Evolutionary conservation across 768 basidiomycete genomes (phyloP).

Genomic region (Kondoa subrosea): DNA sequence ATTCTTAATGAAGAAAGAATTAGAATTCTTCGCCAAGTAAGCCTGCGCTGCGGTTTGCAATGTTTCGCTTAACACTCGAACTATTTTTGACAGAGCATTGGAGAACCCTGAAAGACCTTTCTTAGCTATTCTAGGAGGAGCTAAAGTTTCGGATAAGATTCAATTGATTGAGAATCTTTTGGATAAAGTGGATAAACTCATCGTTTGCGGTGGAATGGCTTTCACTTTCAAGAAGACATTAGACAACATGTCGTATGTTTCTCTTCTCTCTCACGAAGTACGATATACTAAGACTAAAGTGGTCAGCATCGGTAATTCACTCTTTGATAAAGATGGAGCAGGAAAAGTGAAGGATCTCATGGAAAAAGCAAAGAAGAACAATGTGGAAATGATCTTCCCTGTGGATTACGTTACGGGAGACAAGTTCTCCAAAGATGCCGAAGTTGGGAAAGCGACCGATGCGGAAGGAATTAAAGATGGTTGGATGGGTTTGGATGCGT

Average conservation of each 20-base stretch:
- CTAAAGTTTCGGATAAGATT: constrained; percentile 98
- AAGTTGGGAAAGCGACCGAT: constrained; percentile 65
- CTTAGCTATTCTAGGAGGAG: constrained; percentile 94
- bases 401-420: constrained; percentile 86
- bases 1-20: constrained; percentile 94
- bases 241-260: constrained; percentile 46
- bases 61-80: not conserved
- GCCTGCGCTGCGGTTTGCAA: not conserved
- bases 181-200: constrained; percentile 91
- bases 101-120: constrained; percentile 89
- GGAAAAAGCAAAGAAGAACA: constrained; percentile 79
- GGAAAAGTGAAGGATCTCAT: constrained; percentile 67
- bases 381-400: constrained; percentile 88
- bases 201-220: constrained; percentile 96
- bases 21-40: constrained; percentile 87
- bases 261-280: not conserved
- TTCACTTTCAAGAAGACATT: constrained; percentile 98
- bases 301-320: constrained; percentile 60
- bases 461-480: constrained; percentile 72
- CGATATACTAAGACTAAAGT: not conserved
- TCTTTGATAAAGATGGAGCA: constrained; percentile 77
- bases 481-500: constrained; percentile 84
- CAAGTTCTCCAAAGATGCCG: constrained; percentile 84
- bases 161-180: constrained; percentile 97
- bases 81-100: constrained; percentile 51